Evolutionary conservation across 495 filamentous ascomycete species (phyloP).

Genomic region (Chaetomidium leptoderma): DNA sequence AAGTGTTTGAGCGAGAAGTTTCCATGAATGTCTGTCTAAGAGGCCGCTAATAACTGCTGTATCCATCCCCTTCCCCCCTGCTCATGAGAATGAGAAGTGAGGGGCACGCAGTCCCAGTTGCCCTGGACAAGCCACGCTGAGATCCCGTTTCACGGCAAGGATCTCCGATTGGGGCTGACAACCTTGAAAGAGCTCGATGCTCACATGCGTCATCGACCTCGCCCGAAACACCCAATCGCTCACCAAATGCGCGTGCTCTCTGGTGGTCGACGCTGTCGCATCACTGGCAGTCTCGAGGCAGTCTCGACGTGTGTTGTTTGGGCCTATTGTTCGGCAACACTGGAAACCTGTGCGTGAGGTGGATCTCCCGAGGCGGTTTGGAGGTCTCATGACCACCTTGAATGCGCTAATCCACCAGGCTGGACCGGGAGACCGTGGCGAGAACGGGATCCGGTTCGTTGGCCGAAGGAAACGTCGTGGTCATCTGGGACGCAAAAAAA

Average conservation of each 20-base stretch:
- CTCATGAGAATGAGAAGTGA: neutral
- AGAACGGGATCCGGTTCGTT: constrained; percentile 13
- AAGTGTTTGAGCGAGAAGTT: no score
- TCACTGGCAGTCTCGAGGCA: neutral
- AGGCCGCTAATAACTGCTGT: no score
- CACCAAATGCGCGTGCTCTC: constrained; percentile 4
- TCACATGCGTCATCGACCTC: constrained; percentile 9
- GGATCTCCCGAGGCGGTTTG: constrained; percentile 21
- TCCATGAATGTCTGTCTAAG: no score
- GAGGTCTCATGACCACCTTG: constrained; percentile 31
- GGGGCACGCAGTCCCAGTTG: neutral
- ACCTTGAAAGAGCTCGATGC: neutral
- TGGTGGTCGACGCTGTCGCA: constrained; percentile 18
- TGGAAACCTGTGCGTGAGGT: constrained; percentile 19
- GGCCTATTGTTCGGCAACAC: neutral
- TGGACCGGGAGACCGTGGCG: constrained; percentile 26
- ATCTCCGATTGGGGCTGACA: neutral
- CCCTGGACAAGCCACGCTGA: neutral
- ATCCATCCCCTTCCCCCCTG: no score
- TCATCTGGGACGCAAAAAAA: constrained; percentile 20
- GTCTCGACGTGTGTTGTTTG: neutral
- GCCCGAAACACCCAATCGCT: neutral
- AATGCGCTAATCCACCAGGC: constrained; percentile 23
- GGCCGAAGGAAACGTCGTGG: constrained; percentile 14
- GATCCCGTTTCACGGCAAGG: neutral